Evolutionary conservation across 202 grass and related monocot genomes (phyloP), one percentile per base, ranked within the genome.

Genomic region (Dendrocalamus latiflorus): DNA sequence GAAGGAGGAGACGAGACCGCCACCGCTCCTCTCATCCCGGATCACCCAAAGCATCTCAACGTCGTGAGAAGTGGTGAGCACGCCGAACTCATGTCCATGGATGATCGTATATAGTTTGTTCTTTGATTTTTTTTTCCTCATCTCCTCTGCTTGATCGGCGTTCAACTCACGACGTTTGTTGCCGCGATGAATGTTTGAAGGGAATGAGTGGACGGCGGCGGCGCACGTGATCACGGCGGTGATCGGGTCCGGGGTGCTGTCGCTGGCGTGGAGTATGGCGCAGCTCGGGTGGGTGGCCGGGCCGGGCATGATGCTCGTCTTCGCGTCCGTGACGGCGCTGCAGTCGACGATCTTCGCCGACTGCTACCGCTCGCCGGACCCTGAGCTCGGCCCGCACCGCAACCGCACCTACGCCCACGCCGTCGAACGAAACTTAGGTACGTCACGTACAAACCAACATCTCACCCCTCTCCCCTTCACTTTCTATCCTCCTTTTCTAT

Each of bases 201-300:
- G 93, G 68, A 91, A 71, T 43, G 17, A 90, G 47, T 95, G 90
- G 93, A 95, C 93, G 25, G 86, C 86, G 44, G 39, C 84, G 20
- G 90, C 93, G 42, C 93, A 95, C 83, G 78, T 95, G 80, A 95
- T 95, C 68, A 95, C 93, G 36, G 88, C 90, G 30, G 90, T 95
- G 65, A 95, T 95, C 68, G 93, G 93, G 36, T 90, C 93, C 24
- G 93, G 93, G 5, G 90, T 86, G 75, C 88, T 95, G 70, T 95
- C 93, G 58, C 85, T 95, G 57, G 87, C 90, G 65, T 95, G 93
- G 93, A 95, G 93, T 88, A 88, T 90, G 28, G 93, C 93, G 54
- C 90, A 95, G 65, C 77, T 95, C n/a, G 93, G 93, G 70, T 95
- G 93, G 93, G 65, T 87, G 21, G 93, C 85, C 18, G 93, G 90